Percentiles rank a stretch among this genome's conserved stretches.
Evolutionary conservation across 306 rosid species (phyloP).

Genomic region (Hippophae gyantsensis): DNA sequence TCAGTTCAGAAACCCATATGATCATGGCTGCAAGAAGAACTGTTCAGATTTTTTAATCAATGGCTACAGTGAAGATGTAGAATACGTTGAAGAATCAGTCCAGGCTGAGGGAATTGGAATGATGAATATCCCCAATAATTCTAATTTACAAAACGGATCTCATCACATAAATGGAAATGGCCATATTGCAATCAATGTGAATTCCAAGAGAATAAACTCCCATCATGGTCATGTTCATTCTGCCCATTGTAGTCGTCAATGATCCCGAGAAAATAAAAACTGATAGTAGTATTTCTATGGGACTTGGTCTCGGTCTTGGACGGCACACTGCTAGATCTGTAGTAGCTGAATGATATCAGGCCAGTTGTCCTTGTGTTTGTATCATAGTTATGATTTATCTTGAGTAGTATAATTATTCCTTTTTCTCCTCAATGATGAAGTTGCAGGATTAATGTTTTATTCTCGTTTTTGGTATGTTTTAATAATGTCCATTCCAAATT

Average conservation of each 20-base stretch:
- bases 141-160: slow-evolving; percentile 48
- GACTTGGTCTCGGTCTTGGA: slow-evolving; percentile 82
- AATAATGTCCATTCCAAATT: no score
- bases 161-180: slow-evolving; percentile 37
- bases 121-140: slow-evolving; percentile 37
- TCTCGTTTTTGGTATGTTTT: no score
- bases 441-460: no score
- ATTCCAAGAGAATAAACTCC: slow-evolving; percentile 29
- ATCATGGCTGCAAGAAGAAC: slow-evolving; percentile 81
- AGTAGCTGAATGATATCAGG: slow-evolving; percentile 33
- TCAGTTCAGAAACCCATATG: slow-evolving; percentile 91
- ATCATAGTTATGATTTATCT: neutral
- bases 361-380: slow-evolving; percentile 26
- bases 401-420: slow-evolving; percentile 5
- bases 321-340: slow-evolving; percentile 39
- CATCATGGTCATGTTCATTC: slow-evolving; percentile 76
- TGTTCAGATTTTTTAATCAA: slow-evolving; percentile 85
- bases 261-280: slow-evolving; percentile 52
- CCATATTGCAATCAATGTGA: slow-evolving; percentile 42
- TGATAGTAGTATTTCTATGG: slow-evolving; percentile 41
- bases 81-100: slow-evolving; percentile 41
- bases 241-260: slow-evolving; percentile 56
- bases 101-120: slow-evolving; percentile 56
- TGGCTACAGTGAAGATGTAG: slow-evolving; percentile 81
- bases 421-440: slow-evolving; percentile 2